These are phyloP conservation scores for Alternaria sp. DNA, from an alignment of 2,329 filamentous ascomycete genomes.

Conservation along the genomic window DNA sequence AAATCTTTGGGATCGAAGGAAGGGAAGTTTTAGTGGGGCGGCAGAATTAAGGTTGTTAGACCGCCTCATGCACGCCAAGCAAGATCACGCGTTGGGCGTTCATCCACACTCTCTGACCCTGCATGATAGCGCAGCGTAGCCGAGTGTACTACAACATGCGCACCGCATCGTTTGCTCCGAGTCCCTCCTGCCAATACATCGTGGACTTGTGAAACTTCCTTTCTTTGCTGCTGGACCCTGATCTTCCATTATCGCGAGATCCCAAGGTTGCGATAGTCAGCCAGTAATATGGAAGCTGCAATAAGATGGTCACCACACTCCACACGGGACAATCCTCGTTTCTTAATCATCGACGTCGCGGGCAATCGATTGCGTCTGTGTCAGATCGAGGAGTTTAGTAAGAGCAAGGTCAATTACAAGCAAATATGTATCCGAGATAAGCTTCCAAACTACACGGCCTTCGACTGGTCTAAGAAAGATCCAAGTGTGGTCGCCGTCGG, in stretches of 20 bases:
- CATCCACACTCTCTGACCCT: constrained; percentile 15
- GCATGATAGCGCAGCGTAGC: neutral
- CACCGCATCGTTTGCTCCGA: neutral
- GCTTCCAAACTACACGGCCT: constrained; percentile 69
- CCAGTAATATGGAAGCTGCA: constrained; percentile 64
- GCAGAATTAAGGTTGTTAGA: constrained; percentile 30
- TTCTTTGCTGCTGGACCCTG: neutral
- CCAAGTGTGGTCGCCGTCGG: constrained; percentile 78
- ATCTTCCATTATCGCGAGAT: constrained; percentile 1
- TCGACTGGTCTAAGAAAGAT: constrained; percentile 70
- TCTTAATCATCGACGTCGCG: constrained; percentile 69
- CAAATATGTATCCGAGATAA: constrained; percentile 63
- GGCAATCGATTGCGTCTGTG: constrained; percentile 68
- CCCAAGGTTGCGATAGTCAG: constrained; percentile 5
- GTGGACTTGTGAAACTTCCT: neutral
- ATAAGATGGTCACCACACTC: constrained; percentile 71
- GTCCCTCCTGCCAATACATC: neutral
- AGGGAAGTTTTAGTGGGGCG: constrained; percentile 46
- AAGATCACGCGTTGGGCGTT: constrained; percentile 34
- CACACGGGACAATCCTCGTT: constrained; percentile 61
- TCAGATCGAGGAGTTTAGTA: constrained; percentile 54
- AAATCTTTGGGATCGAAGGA: constrained; percentile 12
- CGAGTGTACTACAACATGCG: neutral
- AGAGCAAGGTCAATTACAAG: constrained; percentile 60
- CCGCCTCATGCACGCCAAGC: constrained; percentile 31